phyloP scores from a whole-genome alignment of 208 protist genomes.

The Crithidia mellificae region DNA sequence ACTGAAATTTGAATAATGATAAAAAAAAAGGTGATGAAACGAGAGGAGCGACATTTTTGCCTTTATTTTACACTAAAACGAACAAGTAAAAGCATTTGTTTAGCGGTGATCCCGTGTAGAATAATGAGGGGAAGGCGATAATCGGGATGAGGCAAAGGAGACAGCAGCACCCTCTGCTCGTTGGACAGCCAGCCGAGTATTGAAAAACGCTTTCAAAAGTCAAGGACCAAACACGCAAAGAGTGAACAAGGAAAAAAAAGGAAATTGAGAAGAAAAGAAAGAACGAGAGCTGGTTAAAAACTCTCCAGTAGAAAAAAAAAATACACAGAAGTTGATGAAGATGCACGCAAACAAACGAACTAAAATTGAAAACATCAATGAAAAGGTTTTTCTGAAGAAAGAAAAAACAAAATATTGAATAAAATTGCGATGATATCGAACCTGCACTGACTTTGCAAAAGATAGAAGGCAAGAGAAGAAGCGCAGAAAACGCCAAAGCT shows the following conservation, averaged over 20 bases:
- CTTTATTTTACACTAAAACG: too few relatives aligned
- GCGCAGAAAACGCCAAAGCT: too few relatives aligned
- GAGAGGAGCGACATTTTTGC: too few relatives aligned
- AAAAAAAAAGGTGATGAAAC: too few relatives aligned
- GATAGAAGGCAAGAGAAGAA: too few relatives aligned
- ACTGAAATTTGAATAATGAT: too few relatives aligned
- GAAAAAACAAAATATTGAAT: slow-evolving; percentile 12
- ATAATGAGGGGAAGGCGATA: slow-evolving; percentile 1
- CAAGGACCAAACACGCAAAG: neutral
- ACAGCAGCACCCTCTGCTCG: neutral
- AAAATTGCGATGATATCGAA: too few relatives aligned
- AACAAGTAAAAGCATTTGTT: too few relatives aligned
- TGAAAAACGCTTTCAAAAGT: neutral
- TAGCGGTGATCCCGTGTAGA: too few relatives aligned
- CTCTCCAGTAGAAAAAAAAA: neutral
- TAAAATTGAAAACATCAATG: slow-evolving; percentile 15
- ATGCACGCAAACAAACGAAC: neutral
- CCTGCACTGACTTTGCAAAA: too few relatives aligned
- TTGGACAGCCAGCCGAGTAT: neutral
- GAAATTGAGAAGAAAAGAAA: neutral
- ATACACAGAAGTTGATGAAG: too few relatives aligned
- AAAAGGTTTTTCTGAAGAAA: slow-evolving; percentile 12
- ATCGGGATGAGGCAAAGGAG: neutral
- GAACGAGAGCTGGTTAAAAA: neutral
- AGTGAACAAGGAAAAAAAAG: neutral